These are phyloP conservation scores for Paxillus involutus DNA, from an alignment of 768 basidiomycete genomes.

Conservation along the genomic window DNA sequence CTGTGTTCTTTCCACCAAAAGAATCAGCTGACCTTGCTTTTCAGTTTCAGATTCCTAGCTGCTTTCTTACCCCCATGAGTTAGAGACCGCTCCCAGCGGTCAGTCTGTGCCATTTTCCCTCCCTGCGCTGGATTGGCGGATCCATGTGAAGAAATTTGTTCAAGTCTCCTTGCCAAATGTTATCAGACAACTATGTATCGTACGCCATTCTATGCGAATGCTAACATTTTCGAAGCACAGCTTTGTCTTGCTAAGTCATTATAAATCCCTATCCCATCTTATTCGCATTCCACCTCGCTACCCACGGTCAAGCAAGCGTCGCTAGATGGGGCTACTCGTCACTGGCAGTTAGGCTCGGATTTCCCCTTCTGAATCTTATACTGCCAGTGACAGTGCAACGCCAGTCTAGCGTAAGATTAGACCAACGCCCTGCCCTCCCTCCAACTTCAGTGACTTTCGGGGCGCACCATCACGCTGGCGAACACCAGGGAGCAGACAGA, in stretches of 20 bases:
- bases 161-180: neutral
- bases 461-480: no score
- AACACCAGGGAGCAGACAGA: no score
- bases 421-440: no score
- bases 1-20: neutral
- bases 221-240: neutral
- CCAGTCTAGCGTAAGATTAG: no score
- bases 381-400: no score
- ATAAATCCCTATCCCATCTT: neutral
- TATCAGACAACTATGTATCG: neutral
- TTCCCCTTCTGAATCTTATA: no score
- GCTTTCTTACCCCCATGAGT: neutral
- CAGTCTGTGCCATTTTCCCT: neutral
- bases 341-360: no score
- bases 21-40: neutral
- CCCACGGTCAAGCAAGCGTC: no score
- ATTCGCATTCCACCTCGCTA: no score
- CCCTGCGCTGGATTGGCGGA: neutral
- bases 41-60: slow-evolving; percentile 7
- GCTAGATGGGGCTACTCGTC: no score
- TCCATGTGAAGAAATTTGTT: neutral
- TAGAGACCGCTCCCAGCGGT: neutral
- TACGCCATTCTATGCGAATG: neutral
- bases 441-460: no score
- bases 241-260: neutral